phyloP scores from a whole-genome alignment of 768 basidiomycete species.

The Xerocomellus intermedius region DNA sequence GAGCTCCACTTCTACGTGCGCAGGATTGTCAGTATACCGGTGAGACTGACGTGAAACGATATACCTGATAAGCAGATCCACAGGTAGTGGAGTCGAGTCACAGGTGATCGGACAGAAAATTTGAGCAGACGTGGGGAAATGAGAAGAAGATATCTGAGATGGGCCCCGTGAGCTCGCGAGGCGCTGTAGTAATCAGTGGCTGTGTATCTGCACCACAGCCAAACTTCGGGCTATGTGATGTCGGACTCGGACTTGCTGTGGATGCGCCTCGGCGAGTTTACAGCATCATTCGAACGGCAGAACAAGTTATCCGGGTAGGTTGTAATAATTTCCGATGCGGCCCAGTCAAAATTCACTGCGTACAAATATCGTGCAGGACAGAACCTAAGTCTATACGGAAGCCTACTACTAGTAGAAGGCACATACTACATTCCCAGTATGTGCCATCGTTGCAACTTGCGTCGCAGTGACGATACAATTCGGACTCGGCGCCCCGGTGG shows the following conservation, averaged over 20 bases:
- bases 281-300: not conserved
- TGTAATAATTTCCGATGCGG: not conserved
- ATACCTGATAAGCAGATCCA: conserved; percentile 11
- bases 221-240: too few relatives aligned
- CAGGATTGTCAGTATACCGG: not conserved
- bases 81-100: conserved; percentile 18
- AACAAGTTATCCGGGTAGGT: not conserved
- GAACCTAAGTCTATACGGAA: too few relatives aligned
- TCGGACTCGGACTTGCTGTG: not conserved
- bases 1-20: not conserved
- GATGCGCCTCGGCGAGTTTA: not conserved
- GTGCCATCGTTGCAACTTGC: too few relatives aligned
- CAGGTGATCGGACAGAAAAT: not conserved
- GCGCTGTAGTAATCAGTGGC: conserved; percentile 24
- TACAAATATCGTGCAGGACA: not conserved
- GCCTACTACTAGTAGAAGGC: too few relatives aligned
- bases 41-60: not conserved
- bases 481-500: not conserved
- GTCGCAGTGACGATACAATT: not conserved
- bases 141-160: conserved; percentile 20
- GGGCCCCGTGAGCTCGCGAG: conserved; percentile 1
- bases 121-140: conserved; percentile 13
- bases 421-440: not conserved
- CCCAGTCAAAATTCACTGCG: not conserved
- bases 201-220: not conserved